phyloP scores from a whole-genome alignment of 192 early-diverging fungal species.

The Podila horticola region DNA sequence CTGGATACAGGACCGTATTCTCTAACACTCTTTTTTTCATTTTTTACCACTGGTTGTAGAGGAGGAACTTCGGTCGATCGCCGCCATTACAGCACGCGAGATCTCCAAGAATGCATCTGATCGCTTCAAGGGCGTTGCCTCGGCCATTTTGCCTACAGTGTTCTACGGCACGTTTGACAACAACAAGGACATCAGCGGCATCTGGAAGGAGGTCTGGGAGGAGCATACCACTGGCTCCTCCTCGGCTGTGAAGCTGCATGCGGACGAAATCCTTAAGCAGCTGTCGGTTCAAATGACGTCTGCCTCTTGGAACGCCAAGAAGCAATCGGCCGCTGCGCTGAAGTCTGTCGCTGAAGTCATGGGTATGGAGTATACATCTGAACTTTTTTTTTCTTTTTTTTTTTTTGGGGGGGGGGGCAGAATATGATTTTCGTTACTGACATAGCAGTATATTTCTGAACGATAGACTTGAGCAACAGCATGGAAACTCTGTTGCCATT shows the following conservation, averaged over 20 bases:
- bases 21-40: neutral
- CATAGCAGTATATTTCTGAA: neutral
- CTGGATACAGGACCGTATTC: neutral
- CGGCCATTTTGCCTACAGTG: slow-evolving; percentile 73
- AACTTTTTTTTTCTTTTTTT: too few species aligned
- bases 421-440: neutral
- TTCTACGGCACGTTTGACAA: slow-evolving; percentile 77
- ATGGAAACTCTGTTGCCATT: slow-evolving; percentile 66
- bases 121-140: slow-evolving; percentile 60
- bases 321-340: slow-evolving; percentile 74
- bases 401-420: too few species aligned
- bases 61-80: slow-evolving; percentile 73
- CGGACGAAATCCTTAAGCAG: slow-evolving; percentile 69
- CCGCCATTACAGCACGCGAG: slow-evolving; percentile 73
- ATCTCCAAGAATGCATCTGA: slow-evolving; percentile 75
- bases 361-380: slow-evolving; percentile 14
- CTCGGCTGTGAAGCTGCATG: slow-evolving; percentile 70
- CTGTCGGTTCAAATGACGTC: slow-evolving; percentile 63
- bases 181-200: slow-evolving; percentile 58
- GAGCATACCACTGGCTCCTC: slow-evolving; percentile 70
- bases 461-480: slow-evolving; percentile 51
- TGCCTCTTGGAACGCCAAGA: slow-evolving; percentile 82
- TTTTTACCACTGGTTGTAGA: slow-evolving; percentile 54
- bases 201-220: slow-evolving; percentile 84
- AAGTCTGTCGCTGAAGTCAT: slow-evolving; percentile 63